Evolutionary conservation across 176 grass and related monocot species (phyloP).

Genomic region (Poa pratensis): DNA sequence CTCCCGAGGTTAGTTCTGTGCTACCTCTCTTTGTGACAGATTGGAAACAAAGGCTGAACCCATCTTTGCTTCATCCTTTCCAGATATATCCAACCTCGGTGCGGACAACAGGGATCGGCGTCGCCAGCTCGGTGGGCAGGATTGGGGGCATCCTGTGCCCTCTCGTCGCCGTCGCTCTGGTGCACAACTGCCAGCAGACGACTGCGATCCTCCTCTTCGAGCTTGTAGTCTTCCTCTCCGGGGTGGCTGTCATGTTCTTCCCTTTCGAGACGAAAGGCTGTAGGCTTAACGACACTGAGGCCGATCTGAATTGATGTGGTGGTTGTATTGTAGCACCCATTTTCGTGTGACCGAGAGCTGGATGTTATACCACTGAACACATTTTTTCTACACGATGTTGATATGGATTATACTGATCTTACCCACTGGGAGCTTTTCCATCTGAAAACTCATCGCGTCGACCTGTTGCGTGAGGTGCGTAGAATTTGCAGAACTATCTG

Average conservation of each 20-base stretch:
- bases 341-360: neutral
- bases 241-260: constrained; percentile 79
- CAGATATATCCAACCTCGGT: constrained; percentile 90
- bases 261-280: constrained; percentile 83
- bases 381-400: neutral
- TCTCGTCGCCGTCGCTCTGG: constrained; percentile 81
- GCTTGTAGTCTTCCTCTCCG: constrained; percentile 79
- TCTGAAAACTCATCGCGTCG: neutral
- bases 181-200: constrained; percentile 83
- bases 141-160: constrained; percentile 93
- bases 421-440: neutral
- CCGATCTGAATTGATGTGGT: constrained; percentile 49
- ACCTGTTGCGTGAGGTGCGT: too few relatives aligned
- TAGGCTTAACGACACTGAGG: constrained; percentile 66
- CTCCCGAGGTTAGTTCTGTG: constrained; percentile 77
- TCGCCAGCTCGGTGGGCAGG: constrained; percentile 87
- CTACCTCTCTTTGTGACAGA: neutral
- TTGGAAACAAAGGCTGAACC: neutral
- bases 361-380: neutral
- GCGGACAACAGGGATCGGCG: constrained; percentile 74
- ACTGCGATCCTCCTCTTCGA: constrained; percentile 79
- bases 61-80: neutral
- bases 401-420: neutral
- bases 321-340: neutral
- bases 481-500: neutral